Evolutionary conservation across 2,329 filamentous ascomycete species (phyloP), one percentile per base, ranked within the genome.

Genomic region (Aspergillus sp.): DNA sequence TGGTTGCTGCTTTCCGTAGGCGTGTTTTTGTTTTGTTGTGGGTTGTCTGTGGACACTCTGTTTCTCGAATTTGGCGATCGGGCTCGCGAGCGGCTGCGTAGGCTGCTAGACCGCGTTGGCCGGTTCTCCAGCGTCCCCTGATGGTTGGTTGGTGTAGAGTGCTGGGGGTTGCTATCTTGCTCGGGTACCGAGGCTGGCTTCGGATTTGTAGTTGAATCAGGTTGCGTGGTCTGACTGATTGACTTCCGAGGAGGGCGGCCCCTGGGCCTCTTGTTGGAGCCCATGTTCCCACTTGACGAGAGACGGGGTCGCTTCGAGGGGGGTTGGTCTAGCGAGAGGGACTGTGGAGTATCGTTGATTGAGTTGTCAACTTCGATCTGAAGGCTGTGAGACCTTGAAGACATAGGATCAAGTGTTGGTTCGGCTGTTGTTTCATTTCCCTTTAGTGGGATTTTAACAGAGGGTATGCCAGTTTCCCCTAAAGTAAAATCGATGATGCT

Each of bases 231-330:
- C 8, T 64, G 63, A 48, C 52, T 64, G 19, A 64, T 46, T 12
- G 70, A 73, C 57, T 69, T 72, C 35, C 49, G 49, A 33, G 66
- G 64, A 1, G 71, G 70, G 9, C 73, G 68, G 2, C 71, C 71
- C 14, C 41, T 49, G 44, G 56, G 62, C 57, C 35, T 68, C 33
- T 60, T 67, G 7, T 60, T 60, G 21, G 52, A 4, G 7, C 27
- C 61, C n/a, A 52, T 6, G 6, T 21, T 48, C 43, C 23, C 17
- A 43, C 54, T 60, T 17, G 57, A 35, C 3, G 59, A 62, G 8
- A 75, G 63, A 14, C 73, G 69, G 4, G 64, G 70, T 14, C 73
- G 68, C 56, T 76, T 76, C 2, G 62, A 45, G 9, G 65, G 52
- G 6, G 67, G 62, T 43, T 68, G 37, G 2, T 57, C 48, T 27